Percentiles rank a stretch among this genome's conserved stretches.
phyloP scores from a whole-genome alignment of 768 basidiomycete genomes.

The Daedaleopsis nitida region DNA sequence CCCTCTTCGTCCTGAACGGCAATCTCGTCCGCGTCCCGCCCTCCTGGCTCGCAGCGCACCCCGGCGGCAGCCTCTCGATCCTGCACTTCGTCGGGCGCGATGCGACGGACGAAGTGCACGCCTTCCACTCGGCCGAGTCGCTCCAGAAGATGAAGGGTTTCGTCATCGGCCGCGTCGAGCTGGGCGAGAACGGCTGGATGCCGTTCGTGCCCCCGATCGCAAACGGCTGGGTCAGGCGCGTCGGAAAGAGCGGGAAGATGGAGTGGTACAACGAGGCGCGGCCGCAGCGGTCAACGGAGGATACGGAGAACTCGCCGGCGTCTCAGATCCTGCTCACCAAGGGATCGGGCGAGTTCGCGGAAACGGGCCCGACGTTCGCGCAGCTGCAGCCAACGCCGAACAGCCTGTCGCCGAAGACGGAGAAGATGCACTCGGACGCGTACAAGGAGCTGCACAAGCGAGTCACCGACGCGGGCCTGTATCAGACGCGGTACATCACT shows the following conservation, averaged over 20 bases:
- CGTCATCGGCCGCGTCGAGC: conserved; percentile 67
- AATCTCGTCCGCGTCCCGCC: conserved; percentile 66
- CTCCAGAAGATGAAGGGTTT: conserved; percentile 61
- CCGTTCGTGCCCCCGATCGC: conserved; percentile 87
- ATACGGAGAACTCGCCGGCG: conserved; percentile 20
- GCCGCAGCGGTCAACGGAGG: conserved; percentile 38
- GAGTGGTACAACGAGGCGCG: conserved; percentile 68
- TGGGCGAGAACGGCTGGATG: conserved; percentile 56
- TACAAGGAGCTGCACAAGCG: conserved; percentile 80
- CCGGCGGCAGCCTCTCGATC: conserved; percentile 86
- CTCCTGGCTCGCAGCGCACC: conserved; percentile 83
- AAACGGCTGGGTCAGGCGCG: conserved; percentile 76
- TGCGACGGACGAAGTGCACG: conserved; percentile 92
- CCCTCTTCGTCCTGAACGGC: conserved; percentile 72
- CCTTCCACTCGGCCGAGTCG: conserved; percentile 74
- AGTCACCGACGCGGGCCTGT: conserved; percentile 79
- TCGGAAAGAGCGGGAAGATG: conserved; percentile 43
- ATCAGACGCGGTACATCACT: conserved; percentile 76
- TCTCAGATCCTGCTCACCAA: conserved; percentile 61
- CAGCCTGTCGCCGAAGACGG: conserved; percentile 53
- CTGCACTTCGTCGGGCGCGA: conserved; percentile 96
- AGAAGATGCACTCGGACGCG: conserved; percentile 70
- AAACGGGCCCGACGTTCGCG: conserved; percentile 42
- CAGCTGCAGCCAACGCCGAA: conserved; percentile 57
- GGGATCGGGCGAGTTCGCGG: conserved; percentile 28